Percentiles rank a stretch among this genome's conserved stretches.
These are phyloP conservation scores for Anisodus acutangulus DNA, from an alignment of 257 asterid species.

Conservation along the genomic window DNA sequence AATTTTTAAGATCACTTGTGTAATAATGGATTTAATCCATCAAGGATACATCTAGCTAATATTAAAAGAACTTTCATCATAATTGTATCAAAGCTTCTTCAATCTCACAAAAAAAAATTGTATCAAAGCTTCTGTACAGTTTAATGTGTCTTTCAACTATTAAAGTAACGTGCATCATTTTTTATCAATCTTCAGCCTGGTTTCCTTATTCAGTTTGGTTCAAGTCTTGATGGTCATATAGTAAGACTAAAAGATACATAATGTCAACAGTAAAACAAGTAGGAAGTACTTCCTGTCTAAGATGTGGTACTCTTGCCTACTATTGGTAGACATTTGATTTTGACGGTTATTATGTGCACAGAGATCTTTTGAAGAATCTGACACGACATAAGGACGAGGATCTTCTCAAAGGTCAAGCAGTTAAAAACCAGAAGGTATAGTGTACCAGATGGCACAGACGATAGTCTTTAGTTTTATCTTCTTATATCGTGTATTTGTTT, in stretches of 20 bases:
- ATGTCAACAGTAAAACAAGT: neutral
- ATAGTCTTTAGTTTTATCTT: slow-evolving; percentile 15
- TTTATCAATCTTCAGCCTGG: slow-evolving; percentile 1
- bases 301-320: slow-evolving; percentile 10
- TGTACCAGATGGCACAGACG: neutral
- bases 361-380: slow-evolving; percentile 73
- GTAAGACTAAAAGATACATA: neutral
- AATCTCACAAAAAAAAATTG: too few relatives aligned
- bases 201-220: neutral
- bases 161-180: neutral
- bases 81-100: neutral
- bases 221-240: slow-evolving; percentile 19
- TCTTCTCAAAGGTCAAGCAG: slow-evolving; percentile 79
- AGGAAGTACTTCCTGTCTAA: neutral
- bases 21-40: neutral
- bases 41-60: neutral
- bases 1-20: neutral
- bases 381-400: slow-evolving; percentile 81
- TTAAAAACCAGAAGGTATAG: slow-evolving; percentile 83
- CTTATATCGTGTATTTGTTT: slow-evolving; percentile 3
- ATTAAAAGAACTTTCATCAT: neutral
- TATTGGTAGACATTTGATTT: slow-evolving; percentile 5
- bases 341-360: slow-evolving; percentile 38
- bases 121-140: neutral
- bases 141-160: neutral